A percentile compares a stretch with the other conserved stretches of the same genome.
Conservation (phyloP, 345 rosid genomes). For the Durio zibethinus region DNA sequence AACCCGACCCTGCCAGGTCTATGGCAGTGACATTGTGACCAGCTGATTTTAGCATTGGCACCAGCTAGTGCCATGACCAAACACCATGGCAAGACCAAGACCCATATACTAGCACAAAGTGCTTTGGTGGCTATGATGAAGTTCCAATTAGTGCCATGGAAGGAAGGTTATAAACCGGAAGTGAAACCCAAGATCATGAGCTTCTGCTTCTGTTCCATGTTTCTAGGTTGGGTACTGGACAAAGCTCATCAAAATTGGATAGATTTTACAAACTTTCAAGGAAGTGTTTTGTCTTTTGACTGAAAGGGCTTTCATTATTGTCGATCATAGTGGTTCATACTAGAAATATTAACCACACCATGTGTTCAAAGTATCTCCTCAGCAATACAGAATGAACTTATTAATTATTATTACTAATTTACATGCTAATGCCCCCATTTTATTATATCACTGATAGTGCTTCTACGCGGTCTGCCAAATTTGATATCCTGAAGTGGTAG, state of each 20-base stretch:
- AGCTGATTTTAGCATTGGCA: slow-evolving; percentile 41
- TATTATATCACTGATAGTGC: neutral
- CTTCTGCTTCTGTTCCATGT: neutral
- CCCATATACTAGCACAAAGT: slow-evolving; percentile 63
- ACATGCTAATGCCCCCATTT: neutral
- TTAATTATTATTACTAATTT: neutral
- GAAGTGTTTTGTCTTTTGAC: neutral
- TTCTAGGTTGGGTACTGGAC: neutral
- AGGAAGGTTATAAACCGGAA: neutral
- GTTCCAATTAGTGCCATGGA: neutral
- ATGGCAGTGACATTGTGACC: slow-evolving; percentile 54
- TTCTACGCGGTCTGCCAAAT: neutral
- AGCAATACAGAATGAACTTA: neutral
- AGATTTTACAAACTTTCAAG: neutral
- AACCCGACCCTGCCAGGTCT: slow-evolving; percentile 47
- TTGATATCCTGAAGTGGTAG: neutral
- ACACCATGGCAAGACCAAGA: slow-evolving; percentile 64
- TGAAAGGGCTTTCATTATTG: too few species aligned
- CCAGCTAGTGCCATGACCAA: slow-evolving; percentile 69
- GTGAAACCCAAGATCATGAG: neutral
- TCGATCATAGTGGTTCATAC: too few species aligned
- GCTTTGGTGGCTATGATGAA: slow-evolving; percentile 19
- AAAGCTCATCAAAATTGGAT: too few species aligned
- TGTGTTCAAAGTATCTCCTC: neutral
- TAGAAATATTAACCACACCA: neutral